Conservation (phyloP, 352 stramenopile genomes). For the Phytopythium ostracodes region DNA sequence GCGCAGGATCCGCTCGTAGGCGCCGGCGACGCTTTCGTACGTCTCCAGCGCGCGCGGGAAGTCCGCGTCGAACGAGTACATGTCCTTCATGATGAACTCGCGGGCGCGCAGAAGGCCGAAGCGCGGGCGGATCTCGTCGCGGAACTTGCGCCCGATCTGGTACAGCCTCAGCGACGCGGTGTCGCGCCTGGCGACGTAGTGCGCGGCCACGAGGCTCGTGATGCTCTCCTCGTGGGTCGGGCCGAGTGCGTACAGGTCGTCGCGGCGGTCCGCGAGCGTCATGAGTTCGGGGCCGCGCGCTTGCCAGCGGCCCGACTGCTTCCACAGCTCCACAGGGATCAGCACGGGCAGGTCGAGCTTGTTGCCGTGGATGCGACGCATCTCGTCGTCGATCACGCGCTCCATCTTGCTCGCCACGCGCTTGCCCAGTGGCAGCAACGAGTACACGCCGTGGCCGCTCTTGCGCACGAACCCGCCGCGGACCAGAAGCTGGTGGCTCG, state of each 20-base stretch:
- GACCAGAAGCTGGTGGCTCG: conserved; percentile 82
- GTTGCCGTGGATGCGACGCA: conserved; percentile 74
- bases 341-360: conserved; percentile 81
- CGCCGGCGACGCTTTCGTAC: conserved; percentile 73
- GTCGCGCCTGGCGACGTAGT: conserved; percentile 36
- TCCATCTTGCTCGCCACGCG: conserved; percentile 79
- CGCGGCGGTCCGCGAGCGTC: conserved; percentile 67
- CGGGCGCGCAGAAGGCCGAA: conserved; percentile 79
- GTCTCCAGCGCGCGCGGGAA: conserved; percentile 55
- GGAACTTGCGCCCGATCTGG: conserved; percentile 86
- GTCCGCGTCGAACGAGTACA: conserved; percentile 86
- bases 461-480: conserved; percentile 87
- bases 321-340: conserved; percentile 74
- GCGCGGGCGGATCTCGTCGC: conserved; percentile 84
- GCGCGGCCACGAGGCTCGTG: conserved; percentile 66
- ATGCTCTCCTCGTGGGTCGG: conserved; percentile 87
- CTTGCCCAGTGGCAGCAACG: conserved; percentile 71
- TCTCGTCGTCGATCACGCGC: conserved; percentile 76
- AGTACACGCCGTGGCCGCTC: conserved; percentile 73
- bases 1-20: conserved; percentile 77
- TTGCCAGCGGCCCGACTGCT: conserved; percentile 81
- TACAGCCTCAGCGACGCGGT: conserved; percentile 72
- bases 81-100: conserved; percentile 92
- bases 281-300: conserved; percentile 81
- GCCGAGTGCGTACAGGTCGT: conserved; percentile 60